Conservation (phyloP, 768 basidiomycete species). For the Termitomyces sp. region DNA sequence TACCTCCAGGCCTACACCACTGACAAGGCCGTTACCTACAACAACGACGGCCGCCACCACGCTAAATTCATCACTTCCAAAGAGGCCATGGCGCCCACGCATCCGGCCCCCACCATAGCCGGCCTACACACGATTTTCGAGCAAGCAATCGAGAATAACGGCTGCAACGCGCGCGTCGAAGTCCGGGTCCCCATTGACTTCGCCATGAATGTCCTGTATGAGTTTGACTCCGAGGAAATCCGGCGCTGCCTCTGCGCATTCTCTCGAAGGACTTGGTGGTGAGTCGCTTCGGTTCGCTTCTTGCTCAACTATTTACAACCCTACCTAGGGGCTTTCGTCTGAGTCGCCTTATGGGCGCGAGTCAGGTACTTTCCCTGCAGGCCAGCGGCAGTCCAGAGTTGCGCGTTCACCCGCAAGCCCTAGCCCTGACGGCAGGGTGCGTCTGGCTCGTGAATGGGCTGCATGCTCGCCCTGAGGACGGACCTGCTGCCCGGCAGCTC, state of each 20-base stretch:
- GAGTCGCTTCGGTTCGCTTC: not conserved
- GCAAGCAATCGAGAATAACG: not conserved
- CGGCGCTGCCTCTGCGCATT: not conserved
- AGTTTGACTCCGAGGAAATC: not conserved
- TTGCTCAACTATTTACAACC: too few species aligned
- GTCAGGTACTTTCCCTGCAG: not conserved
- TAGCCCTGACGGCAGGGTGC: not conserved
- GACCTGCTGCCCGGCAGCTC: not conserved
- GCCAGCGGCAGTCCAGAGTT: not conserved
- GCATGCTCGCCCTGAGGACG: not conserved
- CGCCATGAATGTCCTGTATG: not conserved
- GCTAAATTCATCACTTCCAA: conserved; percentile 6
- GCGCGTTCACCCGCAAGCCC: not conserved
- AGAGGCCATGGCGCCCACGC: conserved; percentile 6
- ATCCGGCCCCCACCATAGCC: not conserved
- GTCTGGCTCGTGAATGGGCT: not conserved
- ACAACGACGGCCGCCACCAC: conserved; percentile 5
- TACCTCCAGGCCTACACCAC: conserved; percentile 16
- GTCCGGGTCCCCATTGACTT: not conserved
- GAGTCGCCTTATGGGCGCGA: not conserved
- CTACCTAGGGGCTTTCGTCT: not conserved
- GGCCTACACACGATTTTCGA: conserved; percentile 5
- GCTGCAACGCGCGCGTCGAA: conserved; percentile 1
- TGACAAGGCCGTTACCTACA: conserved; percentile 10
- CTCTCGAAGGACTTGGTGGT: not conserved